Base-by-base conservation (phyloP, 1,284 basidiomycete species). In the Vanrija sp. region DNA sequence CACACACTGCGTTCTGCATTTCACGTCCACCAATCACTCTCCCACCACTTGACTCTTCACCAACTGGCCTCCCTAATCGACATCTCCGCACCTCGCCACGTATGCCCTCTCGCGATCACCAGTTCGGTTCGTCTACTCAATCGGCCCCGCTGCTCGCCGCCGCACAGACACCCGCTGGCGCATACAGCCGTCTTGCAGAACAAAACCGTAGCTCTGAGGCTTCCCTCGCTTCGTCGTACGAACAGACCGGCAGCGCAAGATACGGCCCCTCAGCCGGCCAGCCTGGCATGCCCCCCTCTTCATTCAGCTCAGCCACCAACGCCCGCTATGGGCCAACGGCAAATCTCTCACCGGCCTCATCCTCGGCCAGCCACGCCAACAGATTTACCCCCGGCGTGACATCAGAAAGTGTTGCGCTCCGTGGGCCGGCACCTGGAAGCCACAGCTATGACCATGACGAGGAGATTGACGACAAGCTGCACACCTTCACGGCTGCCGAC, bases 391-490 rank as follows among this genome's bases (percentile, higher is more conserved):
- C 34, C 34, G 34, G 34, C 34, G 34, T 34, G 12, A 14, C 34
- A 34, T 15, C 34, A 34, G 34, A 34, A 34, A 14, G 10, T 25
- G 38, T 43, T 1, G 43, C 51, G 21, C 34, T 34, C 12, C 34
- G 34, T 34, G 34, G 34, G 14, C 12, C 34, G 9, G 34, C 34
- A 5, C 34, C 34, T 12, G 34, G 34, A 12, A 15, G 12, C 34
- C 34, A 34, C 34, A 34, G 34, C 34, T 34, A 34, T 14, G 34
- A 34, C 26, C 46, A 58, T 47, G 75, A 78, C 25, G 74, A 74
- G 40, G 74, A 72, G 50, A 61, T 76, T 23, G 77, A 84, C 63
- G 85, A 85, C 51, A 77, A 78, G 1, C 76, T 81, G 2, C 88
- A 89, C 71, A 85, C 68, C 83, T 66, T 76, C 64, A 61, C 72